Base-by-base conservation (phyloP, 2,329 filamentous ascomycete genomes). In the Neofusicoccum umdonicola region DNA sequence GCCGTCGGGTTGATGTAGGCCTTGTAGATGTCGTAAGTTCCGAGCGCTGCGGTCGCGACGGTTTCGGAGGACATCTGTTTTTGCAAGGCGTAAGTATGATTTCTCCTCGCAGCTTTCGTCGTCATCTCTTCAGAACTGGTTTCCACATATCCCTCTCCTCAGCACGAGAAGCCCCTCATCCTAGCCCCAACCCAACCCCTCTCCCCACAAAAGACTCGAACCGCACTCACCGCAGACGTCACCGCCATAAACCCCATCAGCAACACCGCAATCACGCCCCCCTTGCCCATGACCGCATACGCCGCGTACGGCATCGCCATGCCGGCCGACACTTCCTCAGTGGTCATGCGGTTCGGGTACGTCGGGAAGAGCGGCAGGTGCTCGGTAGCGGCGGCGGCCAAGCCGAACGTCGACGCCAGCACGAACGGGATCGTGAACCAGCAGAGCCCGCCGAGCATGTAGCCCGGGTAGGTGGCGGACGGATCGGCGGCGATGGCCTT, bases 351-450 rank as follows among this genome's bases (percentile, higher is more conserved):
- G 27, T 74, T 69, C 2, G 78, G 78, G 63, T 78, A 81, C 0
- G 80, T 82, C 6, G 80, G 81, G 56, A 81, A 82, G 3, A 68
- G 69, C 1, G 79, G 78, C 31, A 77, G 76, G 62, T 77, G 71
- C 3, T 76, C 79, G n/a, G 83, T 72, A 6, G 80, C 81, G 1
- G 78, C 78, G 0, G 79, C 80, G 15, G 76, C 74, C 2, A 83
- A 74, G 12, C 81, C 81, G 62, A 83, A 71, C 1, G 80, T 81
- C 1, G 81, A 82, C 1, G 79, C 77, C 67, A 81, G 78, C 2
- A 77, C 76, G 56, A 81, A 83, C 0, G 81, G 81, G 17, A 83
- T 81, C 4, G 79, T 81, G 65, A 82, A 82, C 77, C 80, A 83
- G 3, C 79, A 80, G 6, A 83, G 69, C 0, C 80, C 80, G 17